Evolutionary conservation across 2,329 filamentous ascomycete species (phyloP), one percentile per base, ranked within the genome.

Genomic region (Ambrosiella beaveri): DNA sequence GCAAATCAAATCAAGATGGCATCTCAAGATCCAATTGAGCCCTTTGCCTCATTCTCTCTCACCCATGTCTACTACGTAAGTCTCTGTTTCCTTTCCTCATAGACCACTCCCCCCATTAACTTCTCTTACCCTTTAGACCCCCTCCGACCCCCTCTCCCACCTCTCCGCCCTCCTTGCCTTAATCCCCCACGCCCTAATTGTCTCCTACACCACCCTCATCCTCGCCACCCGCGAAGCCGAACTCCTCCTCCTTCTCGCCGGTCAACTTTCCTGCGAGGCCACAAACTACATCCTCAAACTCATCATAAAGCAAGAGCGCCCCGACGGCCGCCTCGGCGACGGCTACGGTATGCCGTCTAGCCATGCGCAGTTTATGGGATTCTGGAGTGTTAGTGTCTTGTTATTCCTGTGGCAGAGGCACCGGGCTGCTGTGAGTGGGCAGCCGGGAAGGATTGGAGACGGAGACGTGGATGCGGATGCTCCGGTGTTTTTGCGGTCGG

Each of bases 321-420:
- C 93, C 36, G 79, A 76, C 62, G 85, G 85, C 80, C 84, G 75
- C 76, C 82, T 90, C 66, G 90, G 88, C 58, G 95, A 95, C 70
- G 93, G 93, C 63, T 98, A 98, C 68, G 94, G 93, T 65, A 98
- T 98, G 94, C 93, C 93, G 57, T 78, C 74, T 50, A 96, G 90
- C 41, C 93, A 98, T 71, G 86, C 93, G 7, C 93, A 98, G 73
- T 98, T 96, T 68, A 86, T 91, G 61, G 79, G 85, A 58, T 98
- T 88, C 74, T 97, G 95, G 78, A 85, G 88, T 59, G 73, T 95
- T 59, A 93, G 86, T 62, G 73, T 97, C 61, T 76, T 81, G 27
- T 75, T 98, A 17, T 97, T 97, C 73, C 77, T 98, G 50, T 77
- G 95, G 51, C 74, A 90, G 61, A 55, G 54, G 37, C 52, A 56